phyloP scores from a whole-genome alignment of 768 basidiomycete genomes.

The Filobasidium wieringae region DNA sequence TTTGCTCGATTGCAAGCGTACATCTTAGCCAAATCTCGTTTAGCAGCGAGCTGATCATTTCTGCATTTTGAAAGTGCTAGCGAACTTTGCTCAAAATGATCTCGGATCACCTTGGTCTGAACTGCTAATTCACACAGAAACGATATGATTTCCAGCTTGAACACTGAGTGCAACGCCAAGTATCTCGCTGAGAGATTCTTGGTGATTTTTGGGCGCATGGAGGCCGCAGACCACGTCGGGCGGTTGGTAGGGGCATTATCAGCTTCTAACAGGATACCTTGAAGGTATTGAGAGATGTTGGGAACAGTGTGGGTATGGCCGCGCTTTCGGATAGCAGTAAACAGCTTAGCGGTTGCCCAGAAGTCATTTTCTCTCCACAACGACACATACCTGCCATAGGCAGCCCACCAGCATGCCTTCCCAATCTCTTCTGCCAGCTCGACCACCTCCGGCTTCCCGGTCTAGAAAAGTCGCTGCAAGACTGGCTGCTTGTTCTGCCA shows the following conservation, averaged over 20 bases:
- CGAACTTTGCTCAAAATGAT: conserved; percentile 82
- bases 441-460: neutral
- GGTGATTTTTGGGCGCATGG: conserved; percentile 18
- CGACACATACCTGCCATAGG: conserved; percentile 25
- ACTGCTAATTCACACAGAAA: conserved; percentile 84
- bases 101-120: conserved; percentile 76
- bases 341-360: neutral
- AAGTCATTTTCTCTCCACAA: neutral
- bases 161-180: conserved; percentile 55
- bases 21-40: conserved; percentile 77
- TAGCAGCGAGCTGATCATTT: conserved; percentile 92
- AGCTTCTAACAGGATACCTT: conserved; percentile 32
- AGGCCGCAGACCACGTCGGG: conserved; percentile 36
- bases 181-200: conserved; percentile 54
- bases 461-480: neutral
- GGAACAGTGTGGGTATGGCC: conserved; percentile 52
- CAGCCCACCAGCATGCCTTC: conserved; percentile 31
- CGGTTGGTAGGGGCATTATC: conserved; percentile 29
- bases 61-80: conserved; percentile 78
- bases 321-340: conserved; percentile 1
- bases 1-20: conserved; percentile 49
- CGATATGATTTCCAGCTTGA: conserved; percentile 71
- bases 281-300: conserved; percentile 39
- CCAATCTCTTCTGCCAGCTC: conserved; percentile 28
- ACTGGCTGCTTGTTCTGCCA: conserved; percentile 4